Evolutionary conservation across 495 filamentous ascomycete species (phyloP), one percentile per base, ranked within the genome.

Genomic region (Jackrogersella minutella): DNA sequence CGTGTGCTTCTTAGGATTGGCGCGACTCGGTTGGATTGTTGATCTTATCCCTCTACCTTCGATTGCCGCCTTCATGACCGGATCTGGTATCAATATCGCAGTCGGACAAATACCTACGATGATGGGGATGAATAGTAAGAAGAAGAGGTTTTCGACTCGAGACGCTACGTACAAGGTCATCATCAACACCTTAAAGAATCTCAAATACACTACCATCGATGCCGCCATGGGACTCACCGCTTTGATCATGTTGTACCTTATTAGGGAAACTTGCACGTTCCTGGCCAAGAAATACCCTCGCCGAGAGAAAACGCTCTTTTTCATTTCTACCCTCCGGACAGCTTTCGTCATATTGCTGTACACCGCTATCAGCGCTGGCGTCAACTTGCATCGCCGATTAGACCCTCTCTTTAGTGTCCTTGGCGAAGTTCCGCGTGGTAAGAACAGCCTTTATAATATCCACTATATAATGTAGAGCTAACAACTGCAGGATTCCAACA

Each of bases 1-100:
- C 33, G 76, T 83, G 14, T 64, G 81, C 28, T 80, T 79, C 49
- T 58, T 86, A n/a, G 83, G 83, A 9, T 65, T 86, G 9, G 53
- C 79, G 9, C 70, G 83, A 37, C 34, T 77, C 22, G 83, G 83
- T n/a, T 85, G 76, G 58, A 74, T 86, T 43, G 77, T 86, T 47
- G 83, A 86, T 64, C 78, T 85, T 54, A 86, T 86, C 33, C 81
- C 83, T 0, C 63, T 81, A 36, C 77, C 80, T 4, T 80, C 82
- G 52, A 83, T 86, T 46, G 76, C 74, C 33, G 76, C 82, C 26
- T 86, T 86, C 69, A 84, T 86, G 78, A 86, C 83, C 0, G 83
- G 83, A 0, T 78, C 80, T 41, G 82, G 82, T 61, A 76, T 85
- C 62, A 84, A 69, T 47, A 86, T 86, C 46, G 81, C 78, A 13